A percentile compares a stretch with the other conserved stretches of the same genome.
Evolutionary conservation across 2,329 filamentous ascomycete genomes (phyloP).

Genomic region (Leptographium procerum): DNA sequence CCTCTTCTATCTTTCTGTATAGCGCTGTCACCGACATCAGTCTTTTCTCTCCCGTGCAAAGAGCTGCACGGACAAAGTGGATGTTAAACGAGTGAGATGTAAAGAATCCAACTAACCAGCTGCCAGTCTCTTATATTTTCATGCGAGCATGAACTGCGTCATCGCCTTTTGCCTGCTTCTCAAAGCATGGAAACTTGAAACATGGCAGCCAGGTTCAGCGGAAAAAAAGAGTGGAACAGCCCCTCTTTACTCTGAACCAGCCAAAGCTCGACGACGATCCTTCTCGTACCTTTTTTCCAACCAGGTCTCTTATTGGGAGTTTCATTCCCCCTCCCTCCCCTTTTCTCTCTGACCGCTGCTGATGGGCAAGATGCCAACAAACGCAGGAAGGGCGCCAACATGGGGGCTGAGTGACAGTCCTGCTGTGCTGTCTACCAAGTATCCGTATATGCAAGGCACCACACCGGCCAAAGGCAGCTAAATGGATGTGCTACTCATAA

Average conservation of each 20-base stretch:
- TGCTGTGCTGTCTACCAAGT: too few species aligned
- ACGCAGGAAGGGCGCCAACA: not conserved
- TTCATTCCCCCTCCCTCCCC: not conserved
- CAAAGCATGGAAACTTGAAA: not conserved
- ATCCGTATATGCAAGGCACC: not conserved
- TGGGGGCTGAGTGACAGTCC: too few species aligned
- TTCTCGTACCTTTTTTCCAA: not conserved
- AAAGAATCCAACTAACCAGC: too few species aligned
- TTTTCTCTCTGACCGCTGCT: not conserved
- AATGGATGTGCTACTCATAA: not conserved
- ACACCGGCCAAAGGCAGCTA: too few species aligned
- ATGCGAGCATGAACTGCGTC: not conserved
- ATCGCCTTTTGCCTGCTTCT: not conserved
- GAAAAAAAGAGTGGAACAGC: not conserved
- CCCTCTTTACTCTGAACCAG: not conserved
- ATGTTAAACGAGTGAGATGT: too few species aligned
- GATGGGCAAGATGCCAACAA: not conserved
- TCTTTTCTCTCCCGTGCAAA: too few species aligned
- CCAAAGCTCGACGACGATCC: not conserved
- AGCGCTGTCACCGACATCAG: too few species aligned
- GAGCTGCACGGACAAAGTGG: too few species aligned
- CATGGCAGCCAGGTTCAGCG: not conserved
- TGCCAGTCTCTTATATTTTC: too few species aligned
- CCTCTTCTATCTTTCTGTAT: too few species aligned
- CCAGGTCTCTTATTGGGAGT: too few species aligned